phyloP scores from a whole-genome alignment of 805 yeast genomes.

The Spathaspora hagerdaliae region DNA sequence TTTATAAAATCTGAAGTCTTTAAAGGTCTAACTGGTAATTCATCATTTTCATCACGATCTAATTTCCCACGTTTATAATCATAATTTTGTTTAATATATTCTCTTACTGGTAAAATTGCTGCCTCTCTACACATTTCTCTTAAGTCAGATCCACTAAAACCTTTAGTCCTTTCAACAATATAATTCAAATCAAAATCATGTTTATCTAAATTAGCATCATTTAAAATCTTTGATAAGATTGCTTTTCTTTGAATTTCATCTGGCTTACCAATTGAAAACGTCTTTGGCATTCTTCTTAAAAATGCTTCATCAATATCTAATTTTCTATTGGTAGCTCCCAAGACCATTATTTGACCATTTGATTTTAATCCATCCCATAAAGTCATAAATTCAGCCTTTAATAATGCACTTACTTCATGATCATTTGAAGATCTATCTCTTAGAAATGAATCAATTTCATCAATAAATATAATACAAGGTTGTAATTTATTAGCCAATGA shows the following conservation, averaged over 20 bases:
- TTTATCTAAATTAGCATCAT: slow-evolving; percentile 57
- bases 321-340: slow-evolving; percentile 94
- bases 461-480: slow-evolving; percentile 93
- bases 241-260: slow-evolving; percentile 59
- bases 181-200: slow-evolving; percentile 53
- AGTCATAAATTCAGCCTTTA: slow-evolving; percentile 97
- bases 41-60: slow-evolving; percentile 20
- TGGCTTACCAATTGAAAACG: slow-evolving; percentile 78
- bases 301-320: slow-evolving; percentile 90
- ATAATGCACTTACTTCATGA: slow-evolving; percentile 92
- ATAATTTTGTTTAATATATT: slow-evolving; percentile 63
- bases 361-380: slow-evolving; percentile 90
- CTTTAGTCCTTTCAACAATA: slow-evolving; percentile 63
- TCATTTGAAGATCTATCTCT: slow-evolving; percentile 80
- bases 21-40: slow-evolving; percentile 56
- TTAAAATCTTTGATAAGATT: slow-evolving; percentile 65
- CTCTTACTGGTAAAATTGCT: slow-evolving; percentile 83
- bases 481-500: slow-evolving; percentile 84
- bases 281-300: slow-evolving; percentile 87
- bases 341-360: slow-evolving; percentile 75
- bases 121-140: slow-evolving; percentile 92
- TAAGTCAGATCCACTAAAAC: slow-evolving; percentile 80
- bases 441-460: slow-evolving; percentile 92
- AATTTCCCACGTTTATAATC: slow-evolving; percentile 43
- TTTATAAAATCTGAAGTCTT: slow-evolving; percentile 58